A percentile compares a stretch with the other conserved stretches of the same genome.
Evolutionary conservation across 768 basidiomycete species (phyloP).

Genomic region (Lentinula boryana): DNA sequence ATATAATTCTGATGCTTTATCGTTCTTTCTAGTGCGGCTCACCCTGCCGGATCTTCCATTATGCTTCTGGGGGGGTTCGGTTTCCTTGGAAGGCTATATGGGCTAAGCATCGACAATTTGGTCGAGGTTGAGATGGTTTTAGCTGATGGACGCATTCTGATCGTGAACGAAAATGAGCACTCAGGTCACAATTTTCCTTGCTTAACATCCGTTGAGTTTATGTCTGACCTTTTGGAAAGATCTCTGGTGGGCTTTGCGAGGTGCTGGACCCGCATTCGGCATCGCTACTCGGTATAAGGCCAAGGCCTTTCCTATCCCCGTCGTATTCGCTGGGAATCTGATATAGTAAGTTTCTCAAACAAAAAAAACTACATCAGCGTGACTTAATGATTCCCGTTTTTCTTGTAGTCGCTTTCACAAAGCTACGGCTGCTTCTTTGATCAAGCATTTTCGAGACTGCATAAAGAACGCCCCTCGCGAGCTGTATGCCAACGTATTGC

Average conservation of each 20-base stretch:
- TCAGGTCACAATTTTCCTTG: conserved; percentile 37
- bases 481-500: conserved; percentile 83
- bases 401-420: conserved; percentile 71
- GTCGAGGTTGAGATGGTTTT: conserved; percentile 91
- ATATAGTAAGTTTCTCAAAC: conserved; percentile 62
- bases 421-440: conserved; percentile 80
- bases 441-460: conserved; percentile 91
- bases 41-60: conserved; percentile 73
- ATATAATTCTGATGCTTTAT: neutral
- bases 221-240: conserved; percentile 34
- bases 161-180: conserved; percentile 66
- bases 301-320: conserved; percentile 82
- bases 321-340: conserved; percentile 88
- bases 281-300: conserved; percentile 88
- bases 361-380: neutral
- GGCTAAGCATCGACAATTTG: conserved; percentile 84
- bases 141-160: conserved; percentile 82
- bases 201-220: neutral
- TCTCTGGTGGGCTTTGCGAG: conserved; percentile 84
- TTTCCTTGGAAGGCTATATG: conserved; percentile 75
- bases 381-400: conserved; percentile 2
- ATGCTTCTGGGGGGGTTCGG: conserved; percentile 90
- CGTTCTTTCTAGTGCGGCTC: conserved; percentile 50
- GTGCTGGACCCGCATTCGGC: conserved; percentile 78
- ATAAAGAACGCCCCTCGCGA: conserved; percentile 84